Conservation (phyloP, 2,329 filamentous ascomycete genomes). For the Diaporthe helianthi region DNA sequence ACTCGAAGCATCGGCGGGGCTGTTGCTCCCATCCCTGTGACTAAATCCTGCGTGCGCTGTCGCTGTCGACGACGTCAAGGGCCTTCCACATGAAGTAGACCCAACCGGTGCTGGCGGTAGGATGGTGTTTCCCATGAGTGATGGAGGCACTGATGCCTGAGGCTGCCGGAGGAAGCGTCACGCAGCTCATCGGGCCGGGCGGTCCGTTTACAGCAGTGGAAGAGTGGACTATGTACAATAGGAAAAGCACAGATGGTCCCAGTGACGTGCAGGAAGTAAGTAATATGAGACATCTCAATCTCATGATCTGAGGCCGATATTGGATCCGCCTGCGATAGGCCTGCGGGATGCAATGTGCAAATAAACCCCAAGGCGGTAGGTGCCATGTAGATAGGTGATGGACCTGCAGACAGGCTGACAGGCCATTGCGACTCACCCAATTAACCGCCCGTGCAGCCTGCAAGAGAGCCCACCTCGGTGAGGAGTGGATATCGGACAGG, state of each 20-base stretch:
- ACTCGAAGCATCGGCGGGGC: no score
- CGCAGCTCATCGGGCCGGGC: background rate
- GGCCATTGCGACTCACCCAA: no score
- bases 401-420: constrained; percentile 5
- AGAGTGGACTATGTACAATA: background rate
- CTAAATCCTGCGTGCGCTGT: background rate
- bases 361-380: background rate
- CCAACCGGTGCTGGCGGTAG: background rate
- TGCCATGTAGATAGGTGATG: background rate
- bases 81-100: constrained; percentile 2
- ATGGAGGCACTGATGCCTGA: background rate
- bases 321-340: constrained; percentile 10
- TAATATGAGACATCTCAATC: constrained; percentile 17
- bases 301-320: background rate
- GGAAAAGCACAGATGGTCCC: background rate
- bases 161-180: background rate
- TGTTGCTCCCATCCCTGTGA: no score
- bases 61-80: constrained; percentile 5
- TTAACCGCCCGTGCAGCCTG: background rate
- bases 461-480: background rate
- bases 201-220: background rate
- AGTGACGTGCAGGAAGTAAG: background rate
- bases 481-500: constrained; percentile 7
- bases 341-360: background rate
- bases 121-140: background rate